Base-by-base conservation (phyloP, 83 land plant genomes). In the Diphasiastrum complanatum region DNA sequence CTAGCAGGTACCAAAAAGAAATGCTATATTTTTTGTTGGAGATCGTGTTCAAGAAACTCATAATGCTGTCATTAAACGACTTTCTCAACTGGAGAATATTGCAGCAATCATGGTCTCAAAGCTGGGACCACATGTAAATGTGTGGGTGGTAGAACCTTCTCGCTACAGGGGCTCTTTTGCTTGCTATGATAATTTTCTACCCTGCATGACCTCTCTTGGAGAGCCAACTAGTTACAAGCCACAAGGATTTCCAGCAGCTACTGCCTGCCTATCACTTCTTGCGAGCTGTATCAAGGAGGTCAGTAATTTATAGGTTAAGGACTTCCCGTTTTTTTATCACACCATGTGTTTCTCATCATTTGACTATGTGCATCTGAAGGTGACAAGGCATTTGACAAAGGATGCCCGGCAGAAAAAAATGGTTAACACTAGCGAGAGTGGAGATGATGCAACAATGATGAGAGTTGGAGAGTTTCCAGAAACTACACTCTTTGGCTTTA, bases 401-500 rank as follows among this genome's bases (percentile, higher is more conserved):
- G n/a, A n/a, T n/a, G n/a, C n/a, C n/a, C 26, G 14, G 16, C 16
- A 52, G 56, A 52, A 5, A 6, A 23, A 4, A 52, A 14, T 38
- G 11, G 6, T 14, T 38, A 38, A 38, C 41, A 38, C 6, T 38
- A 38, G 11, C 14, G 14, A 38, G 41, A 14, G 14, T 6, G 41
- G 6, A 14, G 41, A 6, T 6, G 14, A 6, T 38, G 41, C 6
- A 6, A 38, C 41, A 38, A 38, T 6, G 6, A 65, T 24, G 60
- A 65, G n/a, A n/a, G n/a, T n/a, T n/a, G n/a, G n/a, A n/a, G n/a
- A 52, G 49, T 36, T 47, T 33, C 95, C 89, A 19, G 68, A 70
- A 64, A 87, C 83, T 18, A 27, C 81, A 32, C 18, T 91, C 30
- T 66, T 91, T 14, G 97, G 97, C 22, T 91, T 91, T 53, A 91